A percentile compares a stretch with the other conserved stretches of the same genome.
These are phyloP conservation scores for Suhomyces vadensis DNA, from an alignment of 805 yeast genomes.

Conservation along the genomic window DNA sequence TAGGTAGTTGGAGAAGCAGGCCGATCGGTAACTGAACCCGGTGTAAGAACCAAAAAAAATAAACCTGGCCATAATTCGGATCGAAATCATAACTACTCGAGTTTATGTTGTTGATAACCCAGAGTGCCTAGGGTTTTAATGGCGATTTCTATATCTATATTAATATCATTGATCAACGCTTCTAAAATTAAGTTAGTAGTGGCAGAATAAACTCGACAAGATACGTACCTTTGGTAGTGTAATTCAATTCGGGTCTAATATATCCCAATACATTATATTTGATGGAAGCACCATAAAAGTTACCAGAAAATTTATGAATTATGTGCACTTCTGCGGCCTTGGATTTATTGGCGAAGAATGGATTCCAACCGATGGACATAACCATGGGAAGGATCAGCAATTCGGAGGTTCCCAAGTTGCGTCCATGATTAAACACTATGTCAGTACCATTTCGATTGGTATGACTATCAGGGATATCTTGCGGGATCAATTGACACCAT, in stretches of 20 bases:
- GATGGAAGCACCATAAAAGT: slow-evolving; percentile 83
- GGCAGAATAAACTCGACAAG: background rate
- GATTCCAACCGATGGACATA: slow-evolving; percentile 95
- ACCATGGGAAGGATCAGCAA: slow-evolving; percentile 76
- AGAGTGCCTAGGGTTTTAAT: slow-evolving; percentile 39
- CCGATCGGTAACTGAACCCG: too few relatives aligned
- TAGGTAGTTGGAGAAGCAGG: too few relatives aligned
- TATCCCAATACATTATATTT: slow-evolving; percentile 78
- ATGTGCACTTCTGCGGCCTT: slow-evolving; percentile 89
- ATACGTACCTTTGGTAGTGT: slow-evolving; percentile 57
- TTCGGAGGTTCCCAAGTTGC: slow-evolving; percentile 41
- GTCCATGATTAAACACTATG: slow-evolving; percentile 61
- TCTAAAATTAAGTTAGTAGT: slow-evolving; percentile 44
- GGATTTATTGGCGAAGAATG: slow-evolving; percentile 75
- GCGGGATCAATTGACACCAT: slow-evolving; percentile 46
- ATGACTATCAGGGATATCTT: slow-evolving; percentile 4
- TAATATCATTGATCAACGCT: slow-evolving; percentile 81
- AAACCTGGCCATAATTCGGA: too few relatives aligned
- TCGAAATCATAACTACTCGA: too few relatives aligned
- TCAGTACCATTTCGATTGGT: slow-evolving; percentile 21
- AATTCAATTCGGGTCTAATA: slow-evolving; percentile 86
- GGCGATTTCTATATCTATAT: slow-evolving; percentile 75
- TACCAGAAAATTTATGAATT: slow-evolving; percentile 63
- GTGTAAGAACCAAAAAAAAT: too few relatives aligned
- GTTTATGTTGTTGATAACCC: slow-evolving; percentile 14